Base-by-base conservation (phyloP, 2,329 filamentous ascomycete genomes). In the Sporothrix luriei region DNA sequence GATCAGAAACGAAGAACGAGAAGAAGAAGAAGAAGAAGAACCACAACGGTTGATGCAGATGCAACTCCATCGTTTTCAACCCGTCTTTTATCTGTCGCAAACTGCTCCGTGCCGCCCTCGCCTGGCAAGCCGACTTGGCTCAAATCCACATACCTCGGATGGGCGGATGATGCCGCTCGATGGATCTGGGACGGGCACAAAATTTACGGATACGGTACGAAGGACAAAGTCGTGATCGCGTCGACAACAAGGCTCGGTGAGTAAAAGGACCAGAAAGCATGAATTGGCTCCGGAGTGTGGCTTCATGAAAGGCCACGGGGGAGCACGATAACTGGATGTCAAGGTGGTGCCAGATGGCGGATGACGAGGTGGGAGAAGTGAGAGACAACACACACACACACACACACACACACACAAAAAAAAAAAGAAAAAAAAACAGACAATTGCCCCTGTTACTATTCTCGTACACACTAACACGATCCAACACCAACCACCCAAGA, bases 361-460 rank as follows among this genome's bases (percentile, higher is more conserved):
- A n/a, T n/a, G n/a, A n/a, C n/a, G n/a, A n/a, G n/a, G n/a, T n/a
- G n/a, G n/a, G n/a, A n/a, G n/a, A n/a, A n/a, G n/a, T n/a, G n/a
- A n/a, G n/a, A n/a, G n/a, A n/a, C n/a, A n/a, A n/a, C n/a, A n/a
- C n/a, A n/a, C n/a, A n/a, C n/a, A n/a, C n/a, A n/a, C n/a, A n/a
- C n/a, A n/a, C n/a, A n/a, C n/a, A n/a, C n/a, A n/a, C n/a, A n/a
- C n/a, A n/a, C n/a, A n/a, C n/a, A n/a, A n/a, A n/a, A n/a, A n/a
- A n/a, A n/a, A n/a, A n/a, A n/a, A n/a, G n/a, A n/a, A n/a, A n/a
- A n/a, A n/a, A n/a, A n/a, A n/a, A n/a, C n/a, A n/a, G n/a, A n/a
- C n/a, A n/a, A n/a, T n/a, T n/a, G n/a, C n/a, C 61, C 61, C 16
- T 64, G 61, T 64, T 64, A 33, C 61, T 64, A 64, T 64, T 49